Percentiles rank a stretch among this genome's conserved stretches.
Conservation (phyloP, 305 asterid species). For the Striga hermonthica region DNA sequence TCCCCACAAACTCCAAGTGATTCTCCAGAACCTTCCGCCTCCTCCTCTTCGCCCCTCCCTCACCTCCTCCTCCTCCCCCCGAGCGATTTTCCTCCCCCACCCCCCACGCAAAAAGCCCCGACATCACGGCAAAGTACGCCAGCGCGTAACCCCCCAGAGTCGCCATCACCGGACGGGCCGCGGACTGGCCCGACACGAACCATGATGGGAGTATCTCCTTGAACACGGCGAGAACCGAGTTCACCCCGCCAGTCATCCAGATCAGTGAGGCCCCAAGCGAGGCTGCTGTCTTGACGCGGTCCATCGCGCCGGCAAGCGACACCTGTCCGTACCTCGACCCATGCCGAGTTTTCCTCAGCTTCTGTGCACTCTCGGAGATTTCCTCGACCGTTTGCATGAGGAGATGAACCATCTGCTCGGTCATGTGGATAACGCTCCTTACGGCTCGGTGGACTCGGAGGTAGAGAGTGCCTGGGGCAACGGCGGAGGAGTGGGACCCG, state of each 20-base stretch:
- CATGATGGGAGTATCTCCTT: constrained; percentile 85
- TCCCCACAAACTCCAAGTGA: constrained; percentile 77
- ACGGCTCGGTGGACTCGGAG: constrained; percentile 87
- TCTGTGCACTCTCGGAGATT: constrained; percentile 61
- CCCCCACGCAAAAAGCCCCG: constrained; percentile 84
- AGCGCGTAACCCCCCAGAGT: constrained; percentile 85
- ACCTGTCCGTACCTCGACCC: constrained; percentile 70
- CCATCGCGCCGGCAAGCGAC: constrained; percentile 75
- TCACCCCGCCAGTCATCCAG: constrained; percentile 77
- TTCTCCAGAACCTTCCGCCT: constrained; percentile 49
- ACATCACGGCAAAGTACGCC: constrained; percentile 63
- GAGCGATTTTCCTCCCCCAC: constrained; percentile 59
- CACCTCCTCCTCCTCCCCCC: too few species aligned
- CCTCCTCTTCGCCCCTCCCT: too few species aligned
- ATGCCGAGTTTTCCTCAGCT: constrained; percentile 58
- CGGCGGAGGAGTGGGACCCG: constrained; percentile 79
- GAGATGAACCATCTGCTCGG: constrained; percentile 75
- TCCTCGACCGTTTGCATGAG: constrained; percentile 74
- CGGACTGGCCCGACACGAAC: constrained; percentile 58
- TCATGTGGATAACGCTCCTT: constrained; percentile 65
- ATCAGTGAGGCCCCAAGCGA: constrained; percentile 81
- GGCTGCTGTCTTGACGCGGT: constrained; percentile 77
- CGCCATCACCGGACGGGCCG: constrained; percentile 39
- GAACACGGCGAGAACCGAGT: constrained; percentile 58
- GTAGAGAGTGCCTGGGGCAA: constrained; percentile 95